Percentiles rank a stretch among this genome's conserved stretches.
Conservation (phyloP, 495 filamentous ascomycete genomes). For the Penicillium longicatenatum region DNA sequence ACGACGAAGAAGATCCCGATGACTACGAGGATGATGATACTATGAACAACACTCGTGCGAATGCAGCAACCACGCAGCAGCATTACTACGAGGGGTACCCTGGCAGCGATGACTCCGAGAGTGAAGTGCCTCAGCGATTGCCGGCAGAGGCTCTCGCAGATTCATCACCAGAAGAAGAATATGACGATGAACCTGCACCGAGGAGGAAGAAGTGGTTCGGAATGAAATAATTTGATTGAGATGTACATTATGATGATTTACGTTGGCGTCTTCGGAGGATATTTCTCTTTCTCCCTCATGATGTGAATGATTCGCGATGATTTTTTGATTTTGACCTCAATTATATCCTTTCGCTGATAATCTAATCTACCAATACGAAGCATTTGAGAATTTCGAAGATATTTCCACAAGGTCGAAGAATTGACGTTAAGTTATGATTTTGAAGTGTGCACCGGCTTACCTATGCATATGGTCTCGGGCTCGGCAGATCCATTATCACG, state of each 20-base stretch:
- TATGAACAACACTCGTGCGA: conserved; percentile 30
- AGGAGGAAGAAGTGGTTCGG: conserved; percentile 46
- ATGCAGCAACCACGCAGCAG: conserved; percentile 21
- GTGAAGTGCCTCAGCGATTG: conserved; percentile 23
- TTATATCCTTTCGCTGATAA: background rate
- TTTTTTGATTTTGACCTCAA: conserved; percentile 5
- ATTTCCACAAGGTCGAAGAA: background rate
- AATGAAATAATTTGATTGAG: conserved; percentile 26
- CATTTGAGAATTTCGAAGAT: background rate
- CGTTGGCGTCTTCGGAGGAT: background rate
- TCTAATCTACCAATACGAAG: background rate
- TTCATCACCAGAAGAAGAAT: conserved; percentile 13
- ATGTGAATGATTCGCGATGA: conserved; percentile 12
- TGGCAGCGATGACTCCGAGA: conserved; percentile 27
- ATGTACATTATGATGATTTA: conserved; percentile 25
- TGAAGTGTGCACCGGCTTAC: background rate
- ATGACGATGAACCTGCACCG: conserved; percentile 18
- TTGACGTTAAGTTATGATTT: background rate
- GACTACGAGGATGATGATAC: conserved; percentile 34
- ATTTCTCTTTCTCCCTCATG: conserved; percentile 3
- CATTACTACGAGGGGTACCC: conserved; percentile 28
- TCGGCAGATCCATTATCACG: conserved; percentile 1
- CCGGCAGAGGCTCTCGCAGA: conserved; percentile 22
- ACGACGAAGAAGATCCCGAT: conserved; percentile 22
- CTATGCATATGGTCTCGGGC: background rate